Evolutionary conservation across 371 early-diverging fungal genomes (phyloP).

Genomic region (Haplosporangium sp.): DNA sequence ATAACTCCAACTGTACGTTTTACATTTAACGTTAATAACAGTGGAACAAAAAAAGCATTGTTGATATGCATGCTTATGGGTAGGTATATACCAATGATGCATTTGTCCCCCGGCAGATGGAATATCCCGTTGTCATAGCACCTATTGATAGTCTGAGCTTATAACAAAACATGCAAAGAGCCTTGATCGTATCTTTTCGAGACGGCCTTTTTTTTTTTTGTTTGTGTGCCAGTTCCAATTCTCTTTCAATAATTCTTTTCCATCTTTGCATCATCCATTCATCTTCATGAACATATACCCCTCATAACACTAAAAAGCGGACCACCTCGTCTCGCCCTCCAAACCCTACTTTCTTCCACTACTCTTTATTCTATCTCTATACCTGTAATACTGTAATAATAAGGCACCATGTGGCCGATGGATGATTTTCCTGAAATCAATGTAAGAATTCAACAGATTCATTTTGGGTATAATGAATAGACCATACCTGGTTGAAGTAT

Average conservation of each 20-base stretch:
- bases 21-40: too few relatives aligned
- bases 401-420: slow-evolving; percentile 40
- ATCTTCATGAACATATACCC: slow-evolving; percentile 18
- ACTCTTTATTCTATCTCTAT: not conserved
- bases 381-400: not conserved
- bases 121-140: slow-evolving; percentile 2
- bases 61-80: too few relatives aligned
- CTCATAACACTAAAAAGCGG: slow-evolving; percentile 5
- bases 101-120: slow-evolving; percentile 8
- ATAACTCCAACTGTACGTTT: too few relatives aligned
- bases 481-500: not conserved
- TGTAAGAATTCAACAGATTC: slow-evolving; percentile 23
- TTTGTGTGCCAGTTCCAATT: not conserved
- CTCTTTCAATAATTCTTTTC: not conserved
- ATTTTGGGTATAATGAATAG: not conserved
- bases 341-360: not conserved
- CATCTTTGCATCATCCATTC: slow-evolving; percentile 1
- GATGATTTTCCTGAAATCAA: slow-evolving; percentile 55
- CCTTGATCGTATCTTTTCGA: not conserved
- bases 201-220: slow-evolving; percentile 7
- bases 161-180: not conserved
- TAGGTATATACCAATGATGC: too few relatives aligned
- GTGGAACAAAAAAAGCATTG: too few relatives aligned
- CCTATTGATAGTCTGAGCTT: not conserved
- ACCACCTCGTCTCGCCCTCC: slow-evolving; percentile 1